A percentile compares a stretch with the other conserved stretches of the same genome.
Conservation (phyloP, 768 basidiomycete genomes). For the Phaeotremella fagi region DNA sequence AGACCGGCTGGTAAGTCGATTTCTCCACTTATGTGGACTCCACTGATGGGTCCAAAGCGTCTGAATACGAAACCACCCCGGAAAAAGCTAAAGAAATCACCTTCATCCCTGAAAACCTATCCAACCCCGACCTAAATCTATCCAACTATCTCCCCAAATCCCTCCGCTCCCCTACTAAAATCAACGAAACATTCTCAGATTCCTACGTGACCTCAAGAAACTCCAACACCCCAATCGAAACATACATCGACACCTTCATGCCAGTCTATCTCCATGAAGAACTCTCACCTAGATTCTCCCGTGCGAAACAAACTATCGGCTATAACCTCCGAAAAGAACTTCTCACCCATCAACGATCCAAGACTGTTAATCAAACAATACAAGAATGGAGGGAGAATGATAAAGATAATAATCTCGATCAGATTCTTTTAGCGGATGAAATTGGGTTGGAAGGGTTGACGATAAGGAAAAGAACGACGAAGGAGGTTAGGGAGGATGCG, state of each 20-base stretch:
- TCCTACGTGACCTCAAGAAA: neutral
- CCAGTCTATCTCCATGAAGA: slow-evolving; percentile 45
- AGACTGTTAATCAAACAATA: slow-evolving; percentile 20
- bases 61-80: neutral
- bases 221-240: slow-evolving; percentile 13
- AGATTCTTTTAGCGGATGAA: slow-evolving; percentile 11
- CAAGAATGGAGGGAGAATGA: slow-evolving; percentile 36
- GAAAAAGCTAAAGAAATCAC: slow-evolving; percentile 7
- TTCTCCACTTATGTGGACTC: neutral
- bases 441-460: slow-evolving; percentile 35
- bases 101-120: slow-evolving; percentile 3
- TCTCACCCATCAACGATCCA: slow-evolving; percentile 18
- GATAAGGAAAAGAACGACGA: slow-evolving; percentile 29
- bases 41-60: neutral
- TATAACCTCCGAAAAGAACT: slow-evolving; percentile 28
- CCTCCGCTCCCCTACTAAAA: slow-evolving; percentile 11
- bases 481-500: slow-evolving; percentile 42
- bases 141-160: slow-evolving; percentile 3
- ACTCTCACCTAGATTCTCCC: slow-evolving; percentile 41
- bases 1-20: slow-evolving; percentile 9
- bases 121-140: slow-evolving; percentile 14
- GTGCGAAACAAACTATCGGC: slow-evolving; percentile 34
- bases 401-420: slow-evolving; percentile 27
- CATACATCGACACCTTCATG: slow-evolving; percentile 39
- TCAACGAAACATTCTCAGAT: neutral